Conservation (phyloP, 2,329 filamentous ascomycete genomes). For the Botrytis porri region DNA sequence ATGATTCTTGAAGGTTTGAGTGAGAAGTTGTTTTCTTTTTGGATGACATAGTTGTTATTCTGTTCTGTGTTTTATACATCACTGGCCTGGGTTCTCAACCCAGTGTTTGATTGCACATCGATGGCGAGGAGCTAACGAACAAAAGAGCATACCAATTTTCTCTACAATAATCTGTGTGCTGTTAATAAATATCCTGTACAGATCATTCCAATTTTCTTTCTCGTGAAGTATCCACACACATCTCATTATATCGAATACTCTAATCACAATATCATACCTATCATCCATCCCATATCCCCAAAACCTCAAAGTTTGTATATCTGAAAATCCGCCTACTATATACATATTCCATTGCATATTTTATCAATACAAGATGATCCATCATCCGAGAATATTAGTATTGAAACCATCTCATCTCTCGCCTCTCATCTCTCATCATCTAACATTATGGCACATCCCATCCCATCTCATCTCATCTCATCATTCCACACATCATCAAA, state of each 20-base stretch:
- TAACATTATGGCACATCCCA: no score
- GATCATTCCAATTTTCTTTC: accelerated
- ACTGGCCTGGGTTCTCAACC: neutral
- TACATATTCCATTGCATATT: no score
- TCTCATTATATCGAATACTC: neutral
- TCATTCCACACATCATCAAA: no score
- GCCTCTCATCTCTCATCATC: no score
- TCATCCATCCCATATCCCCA: no score
- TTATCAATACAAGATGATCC: no score
- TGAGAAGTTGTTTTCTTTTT: neutral
- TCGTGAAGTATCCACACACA: neutral
- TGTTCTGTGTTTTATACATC: neutral
- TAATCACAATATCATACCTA: no score
- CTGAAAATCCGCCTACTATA: no score
- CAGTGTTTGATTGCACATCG: neutral
- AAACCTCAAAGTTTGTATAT: no score
- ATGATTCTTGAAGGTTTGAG: neutral
- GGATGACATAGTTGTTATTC: neutral
- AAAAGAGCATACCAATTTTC: neutral
- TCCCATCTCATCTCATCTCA: no score
- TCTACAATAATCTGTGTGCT: neutral
- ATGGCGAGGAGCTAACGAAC: neutral
- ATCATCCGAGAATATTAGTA: no score
- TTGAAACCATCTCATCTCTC: no score
- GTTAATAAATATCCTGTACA: neutral